Evolutionary conservation across 345 rosid species (phyloP), one percentile per base, ranked within the genome.

Genomic region (Balakata baccata): DNA sequence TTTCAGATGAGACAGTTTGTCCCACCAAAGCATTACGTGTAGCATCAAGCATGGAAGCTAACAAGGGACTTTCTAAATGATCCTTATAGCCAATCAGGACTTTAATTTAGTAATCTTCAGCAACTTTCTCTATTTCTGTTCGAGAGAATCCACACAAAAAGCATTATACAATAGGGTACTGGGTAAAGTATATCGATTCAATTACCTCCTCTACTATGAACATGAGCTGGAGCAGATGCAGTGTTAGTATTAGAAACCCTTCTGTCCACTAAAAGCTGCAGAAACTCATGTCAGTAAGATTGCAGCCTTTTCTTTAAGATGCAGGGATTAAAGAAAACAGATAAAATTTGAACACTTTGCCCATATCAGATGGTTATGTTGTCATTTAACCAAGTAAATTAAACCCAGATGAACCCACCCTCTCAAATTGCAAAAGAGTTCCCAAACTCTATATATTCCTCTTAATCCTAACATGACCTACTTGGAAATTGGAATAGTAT

Each of bases 141-240:
- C 9, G 5, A 58, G 25, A 58, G 37, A 58, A 23, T 22, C 47
- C 34, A 8, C 62, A 58, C 11, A 46, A 38, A 22, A 37, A 3
- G 45, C 45, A 7, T 13, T 49, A 52, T 22, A 38, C 25, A 41
- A 41, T 54, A 56, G 60, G 11, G 47, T 11, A 16, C 8, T 20
- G 34, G 51, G 57, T 49, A 29, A 75, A 62, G 10, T 47, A 72
- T 5, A 38, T 17, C 45, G 7, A 63, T 53, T 25, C 60, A 37
- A 38, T 75, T 78, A 89, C 92, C 92, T 85, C 83, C 87, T 74
- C 66, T 81, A 68, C 74, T 60, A 70, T 73, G 86, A 66, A 75
- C 77, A 75, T 74, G 85, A 38, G 85, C 81, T 17, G 85, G 86
- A 62, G 70, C 75, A 54, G 80, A 37, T 72, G 80, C 47, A 68